phyloP scores from a whole-genome alignment of 2,329 filamentous ascomycete genomes.

The Pseudocercospora vitis region DNA sequence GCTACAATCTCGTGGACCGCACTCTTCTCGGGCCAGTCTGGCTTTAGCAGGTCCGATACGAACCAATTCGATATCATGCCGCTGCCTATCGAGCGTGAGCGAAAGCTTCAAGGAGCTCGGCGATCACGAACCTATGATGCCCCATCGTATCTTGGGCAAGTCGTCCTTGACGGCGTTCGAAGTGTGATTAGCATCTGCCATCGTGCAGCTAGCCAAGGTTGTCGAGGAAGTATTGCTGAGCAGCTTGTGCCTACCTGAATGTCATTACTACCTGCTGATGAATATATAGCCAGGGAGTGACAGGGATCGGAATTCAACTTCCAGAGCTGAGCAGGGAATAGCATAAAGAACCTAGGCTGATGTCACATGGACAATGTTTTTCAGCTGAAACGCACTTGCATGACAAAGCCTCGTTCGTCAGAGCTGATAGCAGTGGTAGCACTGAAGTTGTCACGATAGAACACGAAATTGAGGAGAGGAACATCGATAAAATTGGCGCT shows the following conservation, averaged over 20 bases:
- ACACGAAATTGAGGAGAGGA: no score
- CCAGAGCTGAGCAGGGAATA: no score
- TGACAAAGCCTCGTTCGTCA: no score
- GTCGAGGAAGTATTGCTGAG: not conserved
- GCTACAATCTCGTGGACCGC: slow-evolving; percentile 23
- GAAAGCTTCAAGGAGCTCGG: not conserved
- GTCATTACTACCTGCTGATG: no score
- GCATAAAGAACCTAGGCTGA: no score
- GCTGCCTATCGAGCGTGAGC: slow-evolving; percentile 33
- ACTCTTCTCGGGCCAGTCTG: slow-evolving; percentile 41
- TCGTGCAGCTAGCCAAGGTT: not conserved
- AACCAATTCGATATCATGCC: slow-evolving; percentile 51
- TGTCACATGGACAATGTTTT: no score
- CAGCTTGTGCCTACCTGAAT: not conserved
- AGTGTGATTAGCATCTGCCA: not conserved
- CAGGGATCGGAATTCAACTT: not conserved
- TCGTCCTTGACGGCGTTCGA: not conserved
- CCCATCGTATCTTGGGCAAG: not conserved
- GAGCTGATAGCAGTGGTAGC: no score
- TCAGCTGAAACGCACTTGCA: no score
- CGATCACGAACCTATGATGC: not conserved
- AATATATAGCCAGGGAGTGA: not conserved
- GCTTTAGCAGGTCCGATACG: slow-evolving; percentile 44
- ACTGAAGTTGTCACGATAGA: no score
- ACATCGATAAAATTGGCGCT: no score